A percentile compares a stretch with the other conserved stretches of the same genome.
These are phyloP conservation scores for Scheffersomyces stipitis DNA, from an alignment of 805 yeast genomes.

Conservation along the genomic window DNA sequence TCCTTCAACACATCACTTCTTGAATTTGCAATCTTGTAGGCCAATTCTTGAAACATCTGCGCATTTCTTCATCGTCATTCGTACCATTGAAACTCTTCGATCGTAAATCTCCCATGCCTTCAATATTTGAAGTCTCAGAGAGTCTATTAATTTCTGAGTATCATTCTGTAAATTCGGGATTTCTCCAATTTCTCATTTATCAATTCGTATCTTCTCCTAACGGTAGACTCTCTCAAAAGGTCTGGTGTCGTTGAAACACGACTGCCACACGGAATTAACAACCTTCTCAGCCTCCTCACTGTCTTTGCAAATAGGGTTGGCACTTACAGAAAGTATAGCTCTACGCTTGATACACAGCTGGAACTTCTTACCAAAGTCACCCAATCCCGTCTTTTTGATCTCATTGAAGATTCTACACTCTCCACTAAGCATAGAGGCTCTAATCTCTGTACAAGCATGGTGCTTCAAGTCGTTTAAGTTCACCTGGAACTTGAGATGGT, in stretches of 20 bases:
- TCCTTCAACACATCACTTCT: too few species aligned
- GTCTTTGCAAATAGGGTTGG: slow-evolving; percentile 79
- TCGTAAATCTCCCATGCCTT: too few species aligned
- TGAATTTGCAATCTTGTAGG: too few species aligned
- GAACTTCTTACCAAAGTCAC: slow-evolving; percentile 71
- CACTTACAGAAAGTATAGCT: slow-evolving; percentile 79
- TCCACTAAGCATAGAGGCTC: slow-evolving; percentile 91
- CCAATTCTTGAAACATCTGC: too few species aligned
- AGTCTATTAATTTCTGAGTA: too few species aligned
- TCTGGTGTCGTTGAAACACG: slow-evolving; percentile 92
- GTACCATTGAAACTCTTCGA: too few species aligned
- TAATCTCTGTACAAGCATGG: slow-evolving; percentile 95
- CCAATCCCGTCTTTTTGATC: slow-evolving; percentile 55
- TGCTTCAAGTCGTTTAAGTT: slow-evolving; percentile 84
- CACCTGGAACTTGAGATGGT: slow-evolving; percentile 81
- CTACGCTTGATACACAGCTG: slow-evolving; percentile 89
- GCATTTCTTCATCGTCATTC: too few species aligned
- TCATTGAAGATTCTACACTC: slow-evolving; percentile 92
- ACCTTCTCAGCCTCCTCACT: slow-evolving; percentile 72
- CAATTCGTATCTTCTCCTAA: slow-evolving; percentile 24
- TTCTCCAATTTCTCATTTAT: background rate
- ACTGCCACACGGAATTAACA: slow-evolving; percentile 86
- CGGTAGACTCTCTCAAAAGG: slow-evolving; percentile 93
- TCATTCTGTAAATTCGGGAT: background rate
- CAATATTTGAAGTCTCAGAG: too few species aligned